Evolutionary conservation across 768 basidiomycete genomes (phyloP).

Genomic region (Exidia glandulosa): DNA sequence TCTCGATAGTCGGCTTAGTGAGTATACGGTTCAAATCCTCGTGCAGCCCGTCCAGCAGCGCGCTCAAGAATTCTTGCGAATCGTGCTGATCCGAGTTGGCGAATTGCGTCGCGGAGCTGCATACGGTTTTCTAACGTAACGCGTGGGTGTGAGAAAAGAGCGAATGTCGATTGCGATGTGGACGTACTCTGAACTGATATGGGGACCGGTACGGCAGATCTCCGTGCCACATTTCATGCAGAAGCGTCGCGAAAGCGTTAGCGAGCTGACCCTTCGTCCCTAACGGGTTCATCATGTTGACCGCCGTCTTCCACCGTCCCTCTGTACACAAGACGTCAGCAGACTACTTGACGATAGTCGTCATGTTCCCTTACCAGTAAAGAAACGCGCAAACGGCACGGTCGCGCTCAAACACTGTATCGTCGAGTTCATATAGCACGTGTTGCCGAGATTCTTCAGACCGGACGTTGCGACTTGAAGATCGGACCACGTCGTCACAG

Average conservation of each 20-base stretch:
- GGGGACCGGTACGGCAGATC: slow-evolving; percentile 78
- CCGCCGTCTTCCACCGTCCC: slow-evolving; percentile 66
- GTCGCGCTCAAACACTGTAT: slow-evolving; percentile 95
- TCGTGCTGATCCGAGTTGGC: slow-evolving; percentile 88
- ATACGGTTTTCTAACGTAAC: slow-evolving; percentile 43
- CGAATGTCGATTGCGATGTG: not conserved
- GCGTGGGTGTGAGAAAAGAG: slow-evolving; percentile 4
- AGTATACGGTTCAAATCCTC: slow-evolving; percentile 81
- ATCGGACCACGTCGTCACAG: slow-evolving; percentile 77
- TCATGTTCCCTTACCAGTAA: slow-evolving; percentile 51
- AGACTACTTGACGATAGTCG: not conserved
- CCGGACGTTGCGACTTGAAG: slow-evolving; percentile 70
- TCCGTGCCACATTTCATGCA: slow-evolving; percentile 81
- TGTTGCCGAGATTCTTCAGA: slow-evolving; percentile 91
- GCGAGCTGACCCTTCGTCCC: slow-evolving; percentile 82
- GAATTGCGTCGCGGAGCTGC: slow-evolving; percentile 62
- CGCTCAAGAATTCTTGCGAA: slow-evolving; percentile 92
- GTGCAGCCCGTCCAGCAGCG: slow-evolving; percentile 85
- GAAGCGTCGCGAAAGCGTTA: slow-evolving; percentile 67
- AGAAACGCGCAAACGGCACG: slow-evolving; percentile 85
- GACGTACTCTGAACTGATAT: slow-evolving; percentile 62
- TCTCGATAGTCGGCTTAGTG: slow-evolving; percentile 48
- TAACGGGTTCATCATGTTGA: slow-evolving; percentile 77
- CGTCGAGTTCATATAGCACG: slow-evolving; percentile 98
- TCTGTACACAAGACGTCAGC: slow-evolving; percentile 29